These are phyloP conservation scores for Mycosphaerella arachidis DNA, from an alignment of 2,329 filamentous ascomycete species.

Conservation along the genomic window DNA sequence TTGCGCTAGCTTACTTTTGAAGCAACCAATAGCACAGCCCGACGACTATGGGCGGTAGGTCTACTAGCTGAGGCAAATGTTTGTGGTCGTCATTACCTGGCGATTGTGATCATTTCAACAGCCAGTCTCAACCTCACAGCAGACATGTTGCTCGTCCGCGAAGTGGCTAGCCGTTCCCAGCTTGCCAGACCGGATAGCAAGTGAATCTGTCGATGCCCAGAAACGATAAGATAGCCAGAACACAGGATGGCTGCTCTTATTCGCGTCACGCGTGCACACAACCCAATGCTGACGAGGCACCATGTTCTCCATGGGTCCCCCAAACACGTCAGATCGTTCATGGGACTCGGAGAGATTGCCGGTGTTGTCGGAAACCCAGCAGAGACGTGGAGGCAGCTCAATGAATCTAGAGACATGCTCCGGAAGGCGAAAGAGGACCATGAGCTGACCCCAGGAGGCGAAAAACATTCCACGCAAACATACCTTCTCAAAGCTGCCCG, in stretches of 20 bases:
- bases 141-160: not conserved
- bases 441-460: constrained; percentile 12
- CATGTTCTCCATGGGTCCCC: not conserved
- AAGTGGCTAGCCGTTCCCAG: no score
- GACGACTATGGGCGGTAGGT: no score
- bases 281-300: not conserved
- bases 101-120: no score
- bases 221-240: not conserved
- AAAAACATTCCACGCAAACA: constrained; percentile 18
- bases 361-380: constrained; percentile 17
- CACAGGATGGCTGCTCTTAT: not conserved
- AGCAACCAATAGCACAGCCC: not conserved
- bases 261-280: not conserved
- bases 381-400: constrained; percentile 14
- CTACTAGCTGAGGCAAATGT: not conserved
- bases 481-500: constrained; percentile 16
- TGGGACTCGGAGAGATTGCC: constrained; percentile 15
- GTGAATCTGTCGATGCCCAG: no score
- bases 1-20: no score
- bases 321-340: constrained; percentile 4
- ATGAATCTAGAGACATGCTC: constrained; percentile 18
- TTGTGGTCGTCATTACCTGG: no score
- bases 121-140: not conserved
- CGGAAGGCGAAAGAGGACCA: constrained; percentile 16
- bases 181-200: no score